These are phyloP conservation scores for Digitaria exilis DNA, from an alignment of 202 grass and related monocot genomes.

Conservation along the genomic window DNA sequence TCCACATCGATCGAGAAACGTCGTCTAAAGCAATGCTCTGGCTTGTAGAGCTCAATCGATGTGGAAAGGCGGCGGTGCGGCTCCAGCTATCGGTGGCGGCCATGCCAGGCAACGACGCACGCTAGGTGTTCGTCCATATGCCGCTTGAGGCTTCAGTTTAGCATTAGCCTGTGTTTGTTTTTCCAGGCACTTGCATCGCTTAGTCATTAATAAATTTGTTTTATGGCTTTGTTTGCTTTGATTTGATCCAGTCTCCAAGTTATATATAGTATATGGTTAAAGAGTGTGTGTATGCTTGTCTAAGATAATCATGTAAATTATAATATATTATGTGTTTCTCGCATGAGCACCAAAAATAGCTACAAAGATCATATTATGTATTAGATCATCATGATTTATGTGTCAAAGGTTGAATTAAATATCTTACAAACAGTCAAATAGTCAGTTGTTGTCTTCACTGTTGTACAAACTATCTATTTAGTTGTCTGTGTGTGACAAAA, in stretches of 20 bases:
- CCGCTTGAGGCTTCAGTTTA: not conserved
- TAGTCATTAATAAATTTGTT: not conserved
- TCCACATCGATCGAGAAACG: not conserved
- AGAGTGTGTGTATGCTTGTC: too few species aligned
- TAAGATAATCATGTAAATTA: too few species aligned
- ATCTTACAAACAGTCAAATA: too few species aligned
- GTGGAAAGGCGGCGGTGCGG: slow-evolving; percentile 44
- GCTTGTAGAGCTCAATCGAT: slow-evolving; percentile 79
- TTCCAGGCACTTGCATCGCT: not conserved
- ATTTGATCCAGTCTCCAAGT: not conserved
- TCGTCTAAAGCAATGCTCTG: not conserved
- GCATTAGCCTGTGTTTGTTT: not conserved
- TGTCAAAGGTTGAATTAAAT: too few species aligned
- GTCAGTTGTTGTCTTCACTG: too few species aligned
- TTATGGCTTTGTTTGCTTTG: not conserved
- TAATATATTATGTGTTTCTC: too few species aligned
- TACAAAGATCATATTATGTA: too few species aligned
- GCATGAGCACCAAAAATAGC: too few species aligned
- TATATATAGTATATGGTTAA: not conserved
- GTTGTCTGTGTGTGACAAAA: too few species aligned
- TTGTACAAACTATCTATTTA: too few species aligned
- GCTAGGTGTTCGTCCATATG: slow-evolving; percentile 45
- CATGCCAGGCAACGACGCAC: slow-evolving; percentile 9
- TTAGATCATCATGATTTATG: too few species aligned
- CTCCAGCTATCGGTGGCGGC: slow-evolving; percentile 51